A percentile compares a stretch with the other conserved stretches of the same genome.
phyloP scores from a whole-genome alignment of 2,329 filamentous ascomycete species.

The Madurella mycetomatis region DNA sequence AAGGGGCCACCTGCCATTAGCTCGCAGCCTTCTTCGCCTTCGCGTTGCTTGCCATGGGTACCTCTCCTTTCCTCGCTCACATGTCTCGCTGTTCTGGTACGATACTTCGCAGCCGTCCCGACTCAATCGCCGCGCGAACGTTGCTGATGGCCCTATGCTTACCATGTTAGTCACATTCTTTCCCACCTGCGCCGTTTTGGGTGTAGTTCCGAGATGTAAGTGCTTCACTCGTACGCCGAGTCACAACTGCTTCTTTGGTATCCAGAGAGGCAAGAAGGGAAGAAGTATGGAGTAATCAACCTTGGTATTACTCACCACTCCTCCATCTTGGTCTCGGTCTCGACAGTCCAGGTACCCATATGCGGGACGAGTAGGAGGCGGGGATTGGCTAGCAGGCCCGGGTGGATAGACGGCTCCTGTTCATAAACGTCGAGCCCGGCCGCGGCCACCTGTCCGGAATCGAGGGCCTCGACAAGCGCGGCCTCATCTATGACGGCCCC shows the following conservation, averaged over 20 bases:
- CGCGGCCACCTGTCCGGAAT: conserved; percentile 63
- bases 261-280: too few species aligned
- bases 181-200: too few species aligned
- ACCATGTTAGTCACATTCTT: neutral
- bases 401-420: conserved; percentile 72
- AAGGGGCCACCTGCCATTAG: neutral
- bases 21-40: too few species aligned
- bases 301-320: conserved; percentile 42
- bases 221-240: too few species aligned
- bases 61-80: neutral
- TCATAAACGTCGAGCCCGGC: conserved; percentile 80
- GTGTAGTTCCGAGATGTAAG: too few species aligned
- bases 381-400: conserved; percentile 64
- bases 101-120: conserved; percentile 59
- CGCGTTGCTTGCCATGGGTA: too few species aligned
- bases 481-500: conserved; percentile 79
- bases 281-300: too few species aligned
- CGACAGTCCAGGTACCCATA: conserved; percentile 79
- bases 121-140: conserved; percentile 57
- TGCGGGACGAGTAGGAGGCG: conserved; percentile 74
- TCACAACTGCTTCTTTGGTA: too few species aligned
- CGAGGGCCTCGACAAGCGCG: conserved; percentile 69
- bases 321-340: conserved; percentile 65
- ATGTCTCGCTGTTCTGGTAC: conserved; percentile 63
- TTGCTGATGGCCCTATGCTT: conserved; percentile 57